A percentile compares a stretch with the other conserved stretches of the same genome.
Conservation (phyloP, 106 monocot genomes). For the Cymbidium sinense region DNA sequence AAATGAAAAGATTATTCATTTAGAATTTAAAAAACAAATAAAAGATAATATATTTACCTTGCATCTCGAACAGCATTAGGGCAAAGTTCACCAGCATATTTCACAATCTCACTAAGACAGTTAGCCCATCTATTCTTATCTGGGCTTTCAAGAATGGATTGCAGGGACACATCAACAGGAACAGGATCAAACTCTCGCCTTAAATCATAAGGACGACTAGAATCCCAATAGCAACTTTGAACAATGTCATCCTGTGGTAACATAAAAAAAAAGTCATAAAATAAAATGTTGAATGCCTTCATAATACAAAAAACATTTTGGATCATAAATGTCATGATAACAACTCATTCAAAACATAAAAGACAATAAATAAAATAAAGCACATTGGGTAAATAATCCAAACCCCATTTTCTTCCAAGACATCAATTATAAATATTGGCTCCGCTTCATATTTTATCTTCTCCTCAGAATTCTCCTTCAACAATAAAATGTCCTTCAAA, state of each 20-base stretch:
- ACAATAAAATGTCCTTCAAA: constrained; percentile 33
- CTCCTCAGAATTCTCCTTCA: constrained; percentile 35
- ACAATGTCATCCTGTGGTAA: constrained; percentile 87
- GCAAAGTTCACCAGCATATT: constrained; percentile 92
- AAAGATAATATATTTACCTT: constrained; percentile 46
- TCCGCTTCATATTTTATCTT: constrained; percentile 65
- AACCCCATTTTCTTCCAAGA: constrained; percentile 99
- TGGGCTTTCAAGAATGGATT: constrained; percentile 80
- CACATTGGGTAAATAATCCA: constrained; percentile 14
- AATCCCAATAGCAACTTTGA: constrained; percentile 94
- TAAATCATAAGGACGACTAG: constrained; percentile 76
- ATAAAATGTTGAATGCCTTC: not conserved
- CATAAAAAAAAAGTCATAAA: not conserved
- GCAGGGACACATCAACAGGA: constrained; percentile 76
- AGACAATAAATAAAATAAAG: not conserved
- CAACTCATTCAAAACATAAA: not conserved
- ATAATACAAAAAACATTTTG: not conserved
- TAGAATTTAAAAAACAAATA: not conserved
- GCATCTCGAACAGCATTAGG: constrained; percentile 80
- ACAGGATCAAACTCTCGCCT: constrained; percentile 77
- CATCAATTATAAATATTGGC: constrained; percentile 88
- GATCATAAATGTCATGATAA: not conserved
- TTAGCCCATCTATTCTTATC: constrained; percentile 95
- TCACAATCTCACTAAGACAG: constrained; percentile 93
- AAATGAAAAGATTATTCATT: not conserved